These are phyloP conservation scores for Grosmannia clavigera DNA, from an alignment of 2,329 filamentous ascomycete genomes.

Conservation along the genomic window DNA sequence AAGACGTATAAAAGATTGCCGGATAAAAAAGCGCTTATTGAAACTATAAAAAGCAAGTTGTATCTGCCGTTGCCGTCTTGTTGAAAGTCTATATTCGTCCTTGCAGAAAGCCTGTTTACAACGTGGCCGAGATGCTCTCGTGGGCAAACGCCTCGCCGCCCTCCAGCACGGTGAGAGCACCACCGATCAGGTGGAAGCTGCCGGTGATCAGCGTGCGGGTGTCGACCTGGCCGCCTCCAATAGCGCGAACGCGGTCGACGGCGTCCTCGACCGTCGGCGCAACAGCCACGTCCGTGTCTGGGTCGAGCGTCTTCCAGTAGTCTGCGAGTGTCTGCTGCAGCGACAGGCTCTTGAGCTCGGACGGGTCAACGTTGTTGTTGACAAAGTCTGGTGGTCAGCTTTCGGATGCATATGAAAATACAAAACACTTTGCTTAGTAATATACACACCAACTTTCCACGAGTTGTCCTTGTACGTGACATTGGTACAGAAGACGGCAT, in stretches of 20 bases:
- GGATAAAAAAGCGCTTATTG: too few relatives aligned
- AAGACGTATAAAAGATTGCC: too few relatives aligned
- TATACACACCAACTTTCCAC: slow-evolving; percentile 29
- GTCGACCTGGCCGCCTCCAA: slow-evolving; percentile 1
- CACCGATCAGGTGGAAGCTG: slow-evolving; percentile 34
- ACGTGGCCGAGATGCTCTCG: neutral
- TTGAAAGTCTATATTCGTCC: too few relatives aligned
- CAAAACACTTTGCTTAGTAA: too few relatives aligned
- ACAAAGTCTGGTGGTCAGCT: slow-evolving; percentile 34
- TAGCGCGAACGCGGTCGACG: slow-evolving; percentile 23
- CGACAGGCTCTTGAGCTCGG: slow-evolving; percentile 34
- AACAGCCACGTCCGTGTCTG: slow-evolving; percentile 29
- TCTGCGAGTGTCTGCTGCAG: slow-evolving; percentile 39
- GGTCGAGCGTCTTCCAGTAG: slow-evolving; percentile 35
- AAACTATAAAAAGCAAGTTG: too few relatives aligned
- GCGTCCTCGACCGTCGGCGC: slow-evolving; percentile 44
- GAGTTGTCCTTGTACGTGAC: slow-evolving; percentile 34
- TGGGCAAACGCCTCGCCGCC: slow-evolving; percentile 5
- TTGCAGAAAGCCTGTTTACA: neutral
- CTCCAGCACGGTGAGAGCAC: slow-evolving; percentile 19
- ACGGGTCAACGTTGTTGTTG: slow-evolving; percentile 40
- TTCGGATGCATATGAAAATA: too few relatives aligned
- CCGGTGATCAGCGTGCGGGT: slow-evolving; percentile 29
- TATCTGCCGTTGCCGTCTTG: too few relatives aligned
- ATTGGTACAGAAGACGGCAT: slow-evolving; percentile 41